These are phyloP conservation scores for Calocybe indica DNA, from an alignment of 768 basidiomycete genomes.

Conservation along the genomic window DNA sequence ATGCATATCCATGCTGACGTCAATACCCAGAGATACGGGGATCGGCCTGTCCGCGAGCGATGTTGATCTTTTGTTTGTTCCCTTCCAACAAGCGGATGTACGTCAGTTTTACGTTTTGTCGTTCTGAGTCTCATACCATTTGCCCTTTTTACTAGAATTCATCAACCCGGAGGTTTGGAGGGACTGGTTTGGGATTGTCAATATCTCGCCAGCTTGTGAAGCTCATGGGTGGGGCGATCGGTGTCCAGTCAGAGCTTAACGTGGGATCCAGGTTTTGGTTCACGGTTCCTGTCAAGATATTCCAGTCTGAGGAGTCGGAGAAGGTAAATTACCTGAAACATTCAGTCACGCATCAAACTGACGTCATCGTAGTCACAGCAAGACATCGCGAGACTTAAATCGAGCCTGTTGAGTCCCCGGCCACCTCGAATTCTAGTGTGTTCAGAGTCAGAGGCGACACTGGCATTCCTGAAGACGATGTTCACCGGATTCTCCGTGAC, in stretches of 20 bases:
- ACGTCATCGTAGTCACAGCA: constrained; percentile 29
- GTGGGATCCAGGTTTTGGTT: constrained; percentile 72
- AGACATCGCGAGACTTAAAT: constrained; percentile 41
- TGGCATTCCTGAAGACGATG: constrained; percentile 50
- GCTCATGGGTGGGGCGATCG: constrained; percentile 71
- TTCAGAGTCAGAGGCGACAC: constrained; percentile 54
- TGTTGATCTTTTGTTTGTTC: constrained; percentile 62
- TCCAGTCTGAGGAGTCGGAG: constrained; percentile 47
- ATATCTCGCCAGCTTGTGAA: constrained; percentile 72
- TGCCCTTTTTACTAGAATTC: constrained; percentile 39
- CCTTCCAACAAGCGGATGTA: constrained; percentile 72
- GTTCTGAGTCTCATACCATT: background rate
- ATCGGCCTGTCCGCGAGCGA: constrained; percentile 66
- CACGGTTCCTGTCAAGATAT: constrained; percentile 60
- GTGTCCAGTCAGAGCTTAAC: constrained; percentile 58
- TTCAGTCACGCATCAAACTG: background rate
- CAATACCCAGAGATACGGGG: constrained; percentile 52
- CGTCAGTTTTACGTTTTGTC: constrained; percentile 3
- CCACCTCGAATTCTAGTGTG: constrained; percentile 48
- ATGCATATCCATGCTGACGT: constrained; percentile 4
- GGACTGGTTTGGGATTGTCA: constrained; percentile 70
- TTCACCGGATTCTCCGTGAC: constrained; percentile 48
- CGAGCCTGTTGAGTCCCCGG: constrained; percentile 39
- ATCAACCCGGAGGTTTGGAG: constrained; percentile 70
- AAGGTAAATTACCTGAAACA: constrained; percentile 31